phyloP scores from a whole-genome alignment of 2,329 filamentous ascomycete species.

The Fusarium papillatum region DNA sequence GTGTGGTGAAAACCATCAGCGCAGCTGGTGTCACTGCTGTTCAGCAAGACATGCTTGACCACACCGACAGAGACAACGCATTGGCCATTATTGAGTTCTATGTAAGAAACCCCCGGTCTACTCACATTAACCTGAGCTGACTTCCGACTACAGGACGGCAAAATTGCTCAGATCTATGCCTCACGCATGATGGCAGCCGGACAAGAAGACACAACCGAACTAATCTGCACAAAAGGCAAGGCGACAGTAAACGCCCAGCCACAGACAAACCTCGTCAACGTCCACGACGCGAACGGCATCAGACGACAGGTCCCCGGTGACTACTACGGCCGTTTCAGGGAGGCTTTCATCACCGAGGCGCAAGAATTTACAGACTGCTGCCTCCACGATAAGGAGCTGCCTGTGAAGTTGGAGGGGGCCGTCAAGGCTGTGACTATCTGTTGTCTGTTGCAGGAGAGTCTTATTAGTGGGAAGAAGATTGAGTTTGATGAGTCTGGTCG shows the following conservation, averaged over 20 bases:
- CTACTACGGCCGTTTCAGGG: slow-evolving; percentile 7
- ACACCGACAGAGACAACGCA: slow-evolving; percentile 4
- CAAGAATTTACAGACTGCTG: slow-evolving; percentile 7
- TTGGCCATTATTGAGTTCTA: slow-evolving; percentile 4
- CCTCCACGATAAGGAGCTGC: background rate
- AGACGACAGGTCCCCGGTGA: background rate
- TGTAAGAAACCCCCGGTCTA: background rate
- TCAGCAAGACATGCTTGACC: background rate
- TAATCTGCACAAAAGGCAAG: slow-evolving; percentile 7
- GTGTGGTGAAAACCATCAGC: slow-evolving; percentile 4
- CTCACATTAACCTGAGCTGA: background rate
- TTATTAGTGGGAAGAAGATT: slow-evolving; percentile 9
- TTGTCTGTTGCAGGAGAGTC: slow-evolving; percentile 5
- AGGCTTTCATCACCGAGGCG: slow-evolving; percentile 6
- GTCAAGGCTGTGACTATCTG: background rate
- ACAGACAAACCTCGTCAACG: background rate
- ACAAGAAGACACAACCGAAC: slow-evolving; percentile 9
- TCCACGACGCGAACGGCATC: slow-evolving; percentile 1
- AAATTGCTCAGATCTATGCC: slow-evolving; percentile 6
- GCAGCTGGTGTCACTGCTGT: slow-evolving; percentile 1
- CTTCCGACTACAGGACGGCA: background rate
- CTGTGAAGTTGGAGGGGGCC: slow-evolving; percentile 1
- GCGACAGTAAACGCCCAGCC: background rate
- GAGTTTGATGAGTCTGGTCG: slow-evolving; percentile 3
- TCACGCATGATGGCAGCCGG: slow-evolving; percentile 13